phyloP scores from a whole-genome alignment of 208 protist species.

The Trypanosoma avium region DNA sequence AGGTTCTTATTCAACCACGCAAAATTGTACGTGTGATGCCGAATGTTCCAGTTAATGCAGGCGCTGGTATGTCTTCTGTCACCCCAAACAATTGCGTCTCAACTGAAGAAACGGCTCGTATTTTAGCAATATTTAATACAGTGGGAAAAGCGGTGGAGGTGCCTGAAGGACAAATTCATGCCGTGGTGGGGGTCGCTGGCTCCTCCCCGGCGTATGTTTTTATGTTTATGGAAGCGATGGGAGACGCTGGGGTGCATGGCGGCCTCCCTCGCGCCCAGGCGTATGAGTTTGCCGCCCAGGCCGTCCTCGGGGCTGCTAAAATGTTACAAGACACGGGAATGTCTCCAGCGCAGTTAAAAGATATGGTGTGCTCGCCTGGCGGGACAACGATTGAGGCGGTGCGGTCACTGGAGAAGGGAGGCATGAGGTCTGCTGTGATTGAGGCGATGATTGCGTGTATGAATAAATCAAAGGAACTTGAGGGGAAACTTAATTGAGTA shows the following conservation, averaged over 20 bases:
- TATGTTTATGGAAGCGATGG: conserved; percentile 95
- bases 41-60: conserved; percentile 90
- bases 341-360: conserved; percentile 83
- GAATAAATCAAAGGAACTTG: conserved; percentile 87
- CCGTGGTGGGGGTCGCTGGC: conserved; percentile 94
- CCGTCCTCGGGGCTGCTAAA: conserved; percentile 90
- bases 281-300: conserved; percentile 90
- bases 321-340: conserved; percentile 84
- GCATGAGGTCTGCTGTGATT: conserved; percentile 90
- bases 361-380: conserved; percentile 92
- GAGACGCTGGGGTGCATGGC: conserved; percentile 93
- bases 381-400: conserved; percentile 97
- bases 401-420: conserved; percentile 88
- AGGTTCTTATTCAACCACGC: conserved; percentile 34
- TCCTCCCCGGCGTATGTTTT: conserved; percentile 96
- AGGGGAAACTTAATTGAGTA: conserved; percentile 38
- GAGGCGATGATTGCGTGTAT: conserved; percentile 90
- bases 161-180: conserved; percentile 78
- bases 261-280: conserved; percentile 88
- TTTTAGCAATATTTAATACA: conserved; percentile 63
- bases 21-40: conserved; percentile 96
- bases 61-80: conserved; percentile 67
- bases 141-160: conserved; percentile 74
- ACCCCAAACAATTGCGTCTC: conserved; percentile 47
- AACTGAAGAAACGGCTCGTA: conserved; percentile 35